Evolutionary conservation across 1,139 yeast genomes (phyloP).

Genomic region (Geotrichum siamense): DNA sequence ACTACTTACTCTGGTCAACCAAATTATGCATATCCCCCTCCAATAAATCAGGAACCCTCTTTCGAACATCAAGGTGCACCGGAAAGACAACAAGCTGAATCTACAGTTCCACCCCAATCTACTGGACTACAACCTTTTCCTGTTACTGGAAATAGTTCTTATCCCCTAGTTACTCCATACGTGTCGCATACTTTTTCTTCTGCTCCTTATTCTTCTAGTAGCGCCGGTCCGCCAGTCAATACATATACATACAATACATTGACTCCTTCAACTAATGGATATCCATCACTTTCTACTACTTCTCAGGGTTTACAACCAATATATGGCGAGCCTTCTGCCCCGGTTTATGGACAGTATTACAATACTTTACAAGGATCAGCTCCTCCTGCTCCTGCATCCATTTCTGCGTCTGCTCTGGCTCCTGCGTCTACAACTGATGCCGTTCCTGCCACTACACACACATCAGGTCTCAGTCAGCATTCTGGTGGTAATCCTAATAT

Average conservation of each 20-base stretch:
- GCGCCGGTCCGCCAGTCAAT: neutral
- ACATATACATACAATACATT: neutral
- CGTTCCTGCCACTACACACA: conserved; percentile 5
- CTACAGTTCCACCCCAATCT: neutral
- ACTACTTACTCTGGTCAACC: neutral
- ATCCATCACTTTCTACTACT: conserved; percentile 9
- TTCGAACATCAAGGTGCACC: neutral
- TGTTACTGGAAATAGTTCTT: neutral
- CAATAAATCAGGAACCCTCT: neutral
- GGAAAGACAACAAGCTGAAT: neutral
- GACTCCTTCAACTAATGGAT: neutral
- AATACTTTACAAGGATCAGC: conserved; percentile 7
- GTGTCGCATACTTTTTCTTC: neutral
- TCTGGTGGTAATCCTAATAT: too few relatives aligned
- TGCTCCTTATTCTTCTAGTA: neutral
- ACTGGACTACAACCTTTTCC: too few relatives aligned
- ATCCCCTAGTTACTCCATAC: neutral
- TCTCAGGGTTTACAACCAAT: conserved; percentile 14
- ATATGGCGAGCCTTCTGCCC: conserved; percentile 6
- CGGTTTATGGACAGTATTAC: neutral
- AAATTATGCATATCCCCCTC: neutral
- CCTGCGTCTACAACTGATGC: conserved; percentile 9
- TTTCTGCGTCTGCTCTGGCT: conserved; percentile 3
- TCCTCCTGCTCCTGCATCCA: conserved; percentile 10
- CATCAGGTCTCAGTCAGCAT: conserved; percentile 2